Evolutionary conservation across 108 stramenopile species (phyloP).

Genomic region (Nitzschia putrida): DNA sequence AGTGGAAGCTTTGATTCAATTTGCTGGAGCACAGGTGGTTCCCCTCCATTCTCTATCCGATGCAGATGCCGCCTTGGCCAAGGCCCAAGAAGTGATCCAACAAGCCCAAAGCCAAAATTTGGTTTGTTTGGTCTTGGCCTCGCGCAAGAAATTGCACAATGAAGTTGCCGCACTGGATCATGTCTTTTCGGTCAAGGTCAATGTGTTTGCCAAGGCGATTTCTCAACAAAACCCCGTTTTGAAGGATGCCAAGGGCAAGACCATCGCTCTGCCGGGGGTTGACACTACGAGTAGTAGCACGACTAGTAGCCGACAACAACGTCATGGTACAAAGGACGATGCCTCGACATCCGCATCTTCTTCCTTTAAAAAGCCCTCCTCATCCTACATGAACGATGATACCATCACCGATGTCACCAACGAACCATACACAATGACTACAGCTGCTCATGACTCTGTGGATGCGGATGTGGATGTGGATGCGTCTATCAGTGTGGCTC

Average conservation of each 20-base stretch:
- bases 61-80: conserved; percentile 3
- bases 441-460: too few species aligned
- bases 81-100: conserved; percentile 1
- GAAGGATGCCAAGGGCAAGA: conserved; percentile 10
- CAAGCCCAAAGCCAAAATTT: background rate
- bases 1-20: conserved; percentile 9
- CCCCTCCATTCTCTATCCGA: conserved; percentile 7
- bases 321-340: too few species aligned
- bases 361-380: too few species aligned
- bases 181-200: conserved; percentile 2
- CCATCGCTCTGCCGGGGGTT: background rate
- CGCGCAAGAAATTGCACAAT: conserved; percentile 13
- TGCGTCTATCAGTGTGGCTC: too few species aligned
- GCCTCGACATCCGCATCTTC: too few species aligned
- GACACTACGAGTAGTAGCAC: background rate
- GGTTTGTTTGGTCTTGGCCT: conserved; percentile 12
- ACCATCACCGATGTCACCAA: too few species aligned
- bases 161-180: conserved; percentile 8
- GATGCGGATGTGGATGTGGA: background rate
- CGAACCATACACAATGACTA: too few species aligned
- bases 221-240: conserved; percentile 9
- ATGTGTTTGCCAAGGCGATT: conserved; percentile 31
- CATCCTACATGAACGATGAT: too few species aligned
- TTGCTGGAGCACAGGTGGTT: conserved; percentile 22
- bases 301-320: too few species aligned